Evolutionary conservation across 1,139 yeast species (phyloP).

Genomic region (Debaryomycetaceae sp.): DNA sequence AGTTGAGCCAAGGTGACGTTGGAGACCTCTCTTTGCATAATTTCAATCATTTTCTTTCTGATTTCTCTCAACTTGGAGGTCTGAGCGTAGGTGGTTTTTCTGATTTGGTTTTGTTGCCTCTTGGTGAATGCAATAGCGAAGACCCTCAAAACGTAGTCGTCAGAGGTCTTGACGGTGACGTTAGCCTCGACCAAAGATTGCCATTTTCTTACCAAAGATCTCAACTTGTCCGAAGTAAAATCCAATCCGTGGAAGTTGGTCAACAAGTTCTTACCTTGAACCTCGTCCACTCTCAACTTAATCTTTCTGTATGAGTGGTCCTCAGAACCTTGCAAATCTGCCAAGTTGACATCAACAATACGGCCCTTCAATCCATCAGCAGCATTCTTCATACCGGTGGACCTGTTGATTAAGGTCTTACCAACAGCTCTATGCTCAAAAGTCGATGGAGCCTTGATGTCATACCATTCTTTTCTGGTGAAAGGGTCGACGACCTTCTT

Average conservation of each 20-base stretch:
- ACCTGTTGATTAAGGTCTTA: conserved; percentile 50
- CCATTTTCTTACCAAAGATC: conserved; percentile 54
- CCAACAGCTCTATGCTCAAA: conserved; percentile 51
- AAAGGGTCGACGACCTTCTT: conserved; percentile 52
- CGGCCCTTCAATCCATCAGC: conserved; percentile 54
- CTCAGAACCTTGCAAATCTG: conserved; percentile 52
- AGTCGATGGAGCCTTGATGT: conserved; percentile 52
- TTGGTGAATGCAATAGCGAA: conserved; percentile 53
- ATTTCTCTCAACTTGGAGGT: conserved; percentile 50
- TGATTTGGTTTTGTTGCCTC: conserved; percentile 51
- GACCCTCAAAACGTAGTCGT: conserved; percentile 48
- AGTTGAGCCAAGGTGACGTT: conserved; percentile 50
- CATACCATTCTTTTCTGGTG: conserved; percentile 53
- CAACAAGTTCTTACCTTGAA: conserved; percentile 52
- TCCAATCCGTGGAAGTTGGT: conserved; percentile 54
- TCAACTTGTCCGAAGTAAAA: conserved; percentile 49
- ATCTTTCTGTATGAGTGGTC: conserved; percentile 52
- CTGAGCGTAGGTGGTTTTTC: conserved; percentile 51
- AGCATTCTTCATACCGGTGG: conserved; percentile 51
- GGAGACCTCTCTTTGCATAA: conserved; percentile 52
- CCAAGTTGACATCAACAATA: conserved; percentile 48
- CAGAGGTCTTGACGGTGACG: conserved; percentile 50
- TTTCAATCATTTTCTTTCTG: conserved; percentile 51
- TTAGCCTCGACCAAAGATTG: conserved; percentile 53
- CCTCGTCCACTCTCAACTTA: conserved; percentile 54